A percentile compares a stretch with the other conserved stretches of the same genome.
These are phyloP conservation scores for Phytophthora crassamura DNA, from an alignment of 352 stramenopile genomes.

Conservation along the genomic window DNA sequence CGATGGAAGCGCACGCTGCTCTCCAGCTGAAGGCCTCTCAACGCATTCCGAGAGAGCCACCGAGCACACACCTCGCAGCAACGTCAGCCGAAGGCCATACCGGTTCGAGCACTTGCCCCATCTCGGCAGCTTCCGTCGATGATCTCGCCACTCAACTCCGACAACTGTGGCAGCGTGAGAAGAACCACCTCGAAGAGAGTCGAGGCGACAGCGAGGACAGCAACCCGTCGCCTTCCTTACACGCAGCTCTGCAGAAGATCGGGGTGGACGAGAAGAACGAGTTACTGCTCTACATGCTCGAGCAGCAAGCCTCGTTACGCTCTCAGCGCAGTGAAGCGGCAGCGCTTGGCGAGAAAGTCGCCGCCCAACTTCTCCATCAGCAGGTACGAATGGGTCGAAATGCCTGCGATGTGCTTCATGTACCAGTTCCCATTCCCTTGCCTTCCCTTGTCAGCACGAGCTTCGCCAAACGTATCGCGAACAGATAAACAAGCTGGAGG, in stretches of 20 bases:
- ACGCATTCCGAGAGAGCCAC: background rate
- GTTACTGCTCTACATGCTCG: conserved; percentile 57
- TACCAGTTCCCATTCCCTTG: background rate
- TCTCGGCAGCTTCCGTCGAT: conserved; percentile 18
- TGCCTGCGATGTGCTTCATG: background rate
- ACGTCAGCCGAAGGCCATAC: background rate
- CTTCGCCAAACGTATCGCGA: conserved; percentile 55
- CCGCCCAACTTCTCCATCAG: conserved; percentile 69
- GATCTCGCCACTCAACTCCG: conserved; percentile 39
- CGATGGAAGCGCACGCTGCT: conserved; percentile 37
- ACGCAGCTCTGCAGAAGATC: conserved; percentile 55
- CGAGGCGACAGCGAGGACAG: background rate
- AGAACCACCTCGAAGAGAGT: conserved; percentile 7
- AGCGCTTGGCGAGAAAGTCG: conserved; percentile 70
- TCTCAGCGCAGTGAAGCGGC: conserved; percentile 54
- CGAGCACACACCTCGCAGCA: background rate
- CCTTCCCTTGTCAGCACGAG: conserved; percentile 47
- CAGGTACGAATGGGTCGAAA: conserved; percentile 39
- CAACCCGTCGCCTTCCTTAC: conserved; percentile 8
- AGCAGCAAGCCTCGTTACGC: conserved; percentile 45
- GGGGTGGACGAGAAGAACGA: conserved; percentile 61
- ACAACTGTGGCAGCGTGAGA: conserved; percentile 28
- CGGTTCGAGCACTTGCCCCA: background rate
- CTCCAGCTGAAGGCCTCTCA: conserved; percentile 17
- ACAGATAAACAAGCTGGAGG: conserved; percentile 47